These are phyloP conservation scores for Blastomyces parvus DNA, from an alignment of 2,329 filamentous ascomycete genomes.

Conservation along the genomic window DNA sequence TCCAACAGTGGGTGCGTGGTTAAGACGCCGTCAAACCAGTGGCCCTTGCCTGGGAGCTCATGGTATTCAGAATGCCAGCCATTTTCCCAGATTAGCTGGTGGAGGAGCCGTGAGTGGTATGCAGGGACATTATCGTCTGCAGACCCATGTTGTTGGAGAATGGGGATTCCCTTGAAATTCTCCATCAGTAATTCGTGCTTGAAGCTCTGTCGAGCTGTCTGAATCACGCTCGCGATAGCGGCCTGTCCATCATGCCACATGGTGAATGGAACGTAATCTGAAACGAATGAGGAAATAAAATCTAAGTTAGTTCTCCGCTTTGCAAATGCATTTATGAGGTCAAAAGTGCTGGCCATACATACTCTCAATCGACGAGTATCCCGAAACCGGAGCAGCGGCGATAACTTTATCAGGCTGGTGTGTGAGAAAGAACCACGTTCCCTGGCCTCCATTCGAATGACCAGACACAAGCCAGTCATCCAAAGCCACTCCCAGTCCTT, in stretches of 20 bases:
- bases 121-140: constrained; percentile 50
- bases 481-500: constrained; percentile 37
- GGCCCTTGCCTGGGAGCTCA: constrained; percentile 42
- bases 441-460: constrained; percentile 54
- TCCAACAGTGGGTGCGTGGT: constrained; percentile 40
- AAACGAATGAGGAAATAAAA: constrained; percentile 9
- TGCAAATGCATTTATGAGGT: constrained; percentile 2
- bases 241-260: constrained; percentile 49
- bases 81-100: constrained; percentile 39
- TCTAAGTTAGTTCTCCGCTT: not conserved
- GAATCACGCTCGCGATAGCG: constrained; percentile 38
- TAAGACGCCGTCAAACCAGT: constrained; percentile 50
- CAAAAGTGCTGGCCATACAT: constrained; percentile 1
- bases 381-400: constrained; percentile 48
- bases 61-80: constrained; percentile 38
- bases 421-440: constrained; percentile 47
- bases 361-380: constrained; percentile 49
- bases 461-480: constrained; percentile 46
- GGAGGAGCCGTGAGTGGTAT: constrained; percentile 48
- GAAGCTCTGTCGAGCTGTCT: constrained; percentile 43
- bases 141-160: constrained; percentile 49
- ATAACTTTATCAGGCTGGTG: constrained; percentile 49
- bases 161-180: constrained; percentile 44
- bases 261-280: constrained; percentile 49
- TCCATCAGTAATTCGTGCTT: constrained; percentile 46